Base-by-base conservation (phyloP, 805 yeast genomes). In the Sungouiozyma intestinalis region DNA sequence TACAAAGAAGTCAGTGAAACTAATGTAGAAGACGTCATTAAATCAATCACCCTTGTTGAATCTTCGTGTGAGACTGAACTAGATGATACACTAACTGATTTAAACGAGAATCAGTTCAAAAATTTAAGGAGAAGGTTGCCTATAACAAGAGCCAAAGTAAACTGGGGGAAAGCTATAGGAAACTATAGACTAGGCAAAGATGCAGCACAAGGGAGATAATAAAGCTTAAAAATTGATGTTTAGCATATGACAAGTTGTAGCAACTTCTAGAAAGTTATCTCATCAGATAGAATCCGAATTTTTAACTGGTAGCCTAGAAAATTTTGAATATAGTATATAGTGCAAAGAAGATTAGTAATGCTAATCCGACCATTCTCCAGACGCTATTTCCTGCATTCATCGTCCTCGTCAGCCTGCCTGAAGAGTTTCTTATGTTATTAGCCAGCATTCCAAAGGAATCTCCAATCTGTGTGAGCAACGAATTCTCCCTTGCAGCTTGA, bases 101-200 rank as follows among this genome's bases (percentile, higher is more conserved):
- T 90, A 57, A 90, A 90, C 61, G 94, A 86, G 49, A 71, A 71
- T 41, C 74, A 78, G 48, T 90, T 92, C 68, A 92, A 90, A 65
- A 73, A 74, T 46, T 72, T 90, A 52, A 76, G 98, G 65, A 80
- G 98, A 63, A 85, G 85, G 60, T 69, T 90, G 48, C 98, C 98
- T 6, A 80, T 90, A 16, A 90, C 95, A 16, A 74, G 96, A 58
- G 75, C 95, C 15, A 87, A 83, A 60, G 81, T 90, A 54, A 85
- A 85, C 60, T 90, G 98, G 98, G 96, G 95, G 24, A 84, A 77
- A 56, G 85, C 96, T 9, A 85, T 86, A 52, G 94, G 94, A 15
- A 84, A 80, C 58, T 88, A 88, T 65, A 76, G 85, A 55, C 68
- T 90, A 36, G 97, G 97, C 15, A 79, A 78, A 49, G 88, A 83